Evolutionary conservation across 208 protist species (phyloP), one percentile per base, ranked within the genome.

Genomic region (Wallacemonas collosoma): DNA sequence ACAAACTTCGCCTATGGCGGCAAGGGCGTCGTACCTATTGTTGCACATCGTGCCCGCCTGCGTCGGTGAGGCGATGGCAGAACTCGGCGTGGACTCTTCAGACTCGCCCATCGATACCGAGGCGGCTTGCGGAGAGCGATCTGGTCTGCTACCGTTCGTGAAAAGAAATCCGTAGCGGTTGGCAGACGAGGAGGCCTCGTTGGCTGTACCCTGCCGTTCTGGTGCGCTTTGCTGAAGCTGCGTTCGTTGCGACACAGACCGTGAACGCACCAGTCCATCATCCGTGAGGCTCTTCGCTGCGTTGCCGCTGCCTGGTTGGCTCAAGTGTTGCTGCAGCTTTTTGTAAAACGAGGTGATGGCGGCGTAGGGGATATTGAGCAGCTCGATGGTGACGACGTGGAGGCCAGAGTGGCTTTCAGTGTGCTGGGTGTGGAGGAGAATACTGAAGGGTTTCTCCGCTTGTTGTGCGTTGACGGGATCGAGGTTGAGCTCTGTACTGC

Each of bases 241-340:
- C 38, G 7, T 4, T 17, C 50, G 60, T n/a, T 65, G 60, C 7
- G 60, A 65, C 41, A 65, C 60, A 4, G 60, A 65, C 12, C 60
- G 60, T 5, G 60, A 65, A n/a, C 60, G 38, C 12, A 65, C 60
- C 40, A 65, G 39, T 38, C 60, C 60, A 45, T 65, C 60, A 17
- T 65, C 35, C 7, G 56, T 38, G 14, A 6, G 9, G 9, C 11
- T 26, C 3, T 6, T 65, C 11, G 38, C 41, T 9, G 60, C 5
- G 6, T 17, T 17, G 41, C 56, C 11, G 36, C 5, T 41, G 36
- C 15, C 56, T 15, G 35, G 56, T 6, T 62, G 17, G 56, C 15
- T 50, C 43, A 45, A 36, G 4, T 65, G 38, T 41, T 50, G n/a
- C 60, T 65, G 60, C 41, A 65, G 60, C 26, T 8, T 8, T 0